These are phyloP conservation scores for Ogataea polymorpha DNA, from an alignment of 805 yeast genomes.

Conservation along the genomic window DNA sequence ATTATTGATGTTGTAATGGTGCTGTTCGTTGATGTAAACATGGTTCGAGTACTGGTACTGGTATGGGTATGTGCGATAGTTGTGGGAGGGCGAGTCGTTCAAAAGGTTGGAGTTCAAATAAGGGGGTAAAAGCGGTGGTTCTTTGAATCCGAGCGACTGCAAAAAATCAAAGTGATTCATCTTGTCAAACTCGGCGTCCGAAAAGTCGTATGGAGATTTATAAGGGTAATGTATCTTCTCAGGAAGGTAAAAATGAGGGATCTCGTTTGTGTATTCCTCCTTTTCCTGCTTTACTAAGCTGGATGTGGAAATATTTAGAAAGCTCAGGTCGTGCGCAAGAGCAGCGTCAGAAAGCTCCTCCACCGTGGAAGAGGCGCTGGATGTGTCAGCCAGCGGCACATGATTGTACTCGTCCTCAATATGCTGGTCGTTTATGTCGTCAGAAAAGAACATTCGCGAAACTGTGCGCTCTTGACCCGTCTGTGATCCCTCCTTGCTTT, in stretches of 20 bases:
- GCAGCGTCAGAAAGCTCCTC: constrained; percentile 7
- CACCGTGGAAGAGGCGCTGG: constrained; percentile 14
- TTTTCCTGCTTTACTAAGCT: constrained; percentile 5
- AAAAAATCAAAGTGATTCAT: constrained; percentile 36
- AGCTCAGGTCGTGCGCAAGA: constrained; percentile 5
- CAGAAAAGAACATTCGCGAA: constrained; percentile 29
- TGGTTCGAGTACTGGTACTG: constrained; percentile 37
- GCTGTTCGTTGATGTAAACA: constrained; percentile 30
- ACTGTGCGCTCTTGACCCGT: constrained; percentile 15
- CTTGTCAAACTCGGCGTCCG: constrained; percentile 33
- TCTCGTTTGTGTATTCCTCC: constrained; percentile 31
- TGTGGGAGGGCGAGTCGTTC: constrained; percentile 32
- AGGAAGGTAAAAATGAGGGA: constrained; percentile 34
- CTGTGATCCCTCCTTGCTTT: not conserved
- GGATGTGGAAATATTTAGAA: constrained; percentile 17
- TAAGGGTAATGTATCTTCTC: constrained; percentile 32
- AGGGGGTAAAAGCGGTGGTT: constrained; percentile 39
- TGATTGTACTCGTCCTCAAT: constrained; percentile 24
- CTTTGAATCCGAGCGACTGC: constrained; percentile 25
- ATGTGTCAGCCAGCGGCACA: constrained; percentile 19
- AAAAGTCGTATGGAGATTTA: constrained; percentile 32
- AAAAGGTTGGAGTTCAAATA: constrained; percentile 37
- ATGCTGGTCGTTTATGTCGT: constrained; percentile 21
- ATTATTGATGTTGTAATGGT: constrained; percentile 33
- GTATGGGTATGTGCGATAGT: constrained; percentile 31